These are phyloP conservation scores for Aspergillus taichungensis DNA, from an alignment of 495 filamentous ascomycete genomes.

Conservation along the genomic window DNA sequence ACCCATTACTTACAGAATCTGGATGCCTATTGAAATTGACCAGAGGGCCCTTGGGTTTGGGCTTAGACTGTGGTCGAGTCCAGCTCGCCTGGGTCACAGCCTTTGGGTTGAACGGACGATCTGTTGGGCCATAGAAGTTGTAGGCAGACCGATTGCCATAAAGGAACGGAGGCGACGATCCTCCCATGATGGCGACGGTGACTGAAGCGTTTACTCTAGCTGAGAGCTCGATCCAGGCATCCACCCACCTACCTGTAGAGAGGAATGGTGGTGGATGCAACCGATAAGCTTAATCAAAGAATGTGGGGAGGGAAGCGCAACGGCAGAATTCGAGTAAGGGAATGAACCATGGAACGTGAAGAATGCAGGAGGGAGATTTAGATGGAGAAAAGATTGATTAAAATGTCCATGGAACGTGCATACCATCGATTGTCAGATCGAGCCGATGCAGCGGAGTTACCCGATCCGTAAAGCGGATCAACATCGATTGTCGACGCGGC, in stretches of 20 bases:
- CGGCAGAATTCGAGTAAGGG: not conserved
- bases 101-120: slow-evolving; percentile 70
- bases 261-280: slow-evolving; percentile 21
- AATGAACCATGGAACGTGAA: not conserved
- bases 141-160: slow-evolving; percentile 51
- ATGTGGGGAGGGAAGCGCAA: slow-evolving; percentile 2
- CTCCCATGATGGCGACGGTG: slow-evolving; percentile 43
- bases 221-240: slow-evolving; percentile 13
- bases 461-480: slow-evolving; percentile 1
- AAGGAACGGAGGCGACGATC: slow-evolving; percentile 61
- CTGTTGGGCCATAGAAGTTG: slow-evolving; percentile 40
- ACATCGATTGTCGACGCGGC: slow-evolving; percentile 30
- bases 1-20: slow-evolving; percentile 53
- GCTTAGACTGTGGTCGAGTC: slow-evolving; percentile 42
- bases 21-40: slow-evolving; percentile 74
- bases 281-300: slow-evolving; percentile 9
- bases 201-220: slow-evolving; percentile 8
- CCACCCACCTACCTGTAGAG: slow-evolving; percentile 27
- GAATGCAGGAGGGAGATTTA: not conserved
- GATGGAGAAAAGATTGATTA: slow-evolving; percentile 5
- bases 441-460: not conserved
- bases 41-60: slow-evolving; percentile 64
- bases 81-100: slow-evolving; percentile 67
- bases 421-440: slow-evolving; percentile 14
- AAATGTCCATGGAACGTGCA: slow-evolving; percentile 9